Evolutionary conservation across 805 yeast genomes (phyloP), one percentile per base, ranked within the genome.

Genomic region (Pichia scutulata): DNA sequence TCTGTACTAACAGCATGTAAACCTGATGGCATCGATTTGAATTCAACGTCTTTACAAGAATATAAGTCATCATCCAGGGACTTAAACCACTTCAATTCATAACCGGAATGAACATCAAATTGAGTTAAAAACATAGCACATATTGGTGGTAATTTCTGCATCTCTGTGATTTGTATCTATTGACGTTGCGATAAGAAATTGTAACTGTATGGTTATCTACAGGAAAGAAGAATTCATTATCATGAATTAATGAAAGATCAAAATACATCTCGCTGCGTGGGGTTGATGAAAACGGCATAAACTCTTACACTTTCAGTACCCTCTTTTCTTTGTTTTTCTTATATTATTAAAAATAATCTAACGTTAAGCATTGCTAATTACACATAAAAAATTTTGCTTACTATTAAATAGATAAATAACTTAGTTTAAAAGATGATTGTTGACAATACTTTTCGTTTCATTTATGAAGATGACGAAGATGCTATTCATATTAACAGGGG

Each of bases 11-110:
- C 69, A 14, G 76, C 71, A 58, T 84, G 89, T 2, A 82, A 67
- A 1, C 90, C 89, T 0, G 87, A 80, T 0, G 89, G 89, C 42
- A 84, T 65, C n/a, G 82, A 70, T 55, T 80, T 77, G 65, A 74
- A 83, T 63, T 84, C 89, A 4, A 83, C 59, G 13, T 75, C 74
- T 28, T 70, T 63, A 24, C 78, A 58, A 0, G 70, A 54, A 16
- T 60, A 57, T 12, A 55, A 26, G 1, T 50, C 18, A 4, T 62
- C 59, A 41, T 65, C 66, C 8, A 60, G 45, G 1, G 62, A 60
- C 41, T 64, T 59, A 52, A 67, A 64, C 81, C 81, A 76, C 48
- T 67, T 70, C 37, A 76, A 54, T 46, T 69, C 73, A 55, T 76
- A 72, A 1, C 85, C 85, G 1, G 70, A 62, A 33, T 71, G 71